Base-by-base conservation (phyloP, 2,329 filamentous ascomycete genomes). In the Aspergillus sp. region DNA sequence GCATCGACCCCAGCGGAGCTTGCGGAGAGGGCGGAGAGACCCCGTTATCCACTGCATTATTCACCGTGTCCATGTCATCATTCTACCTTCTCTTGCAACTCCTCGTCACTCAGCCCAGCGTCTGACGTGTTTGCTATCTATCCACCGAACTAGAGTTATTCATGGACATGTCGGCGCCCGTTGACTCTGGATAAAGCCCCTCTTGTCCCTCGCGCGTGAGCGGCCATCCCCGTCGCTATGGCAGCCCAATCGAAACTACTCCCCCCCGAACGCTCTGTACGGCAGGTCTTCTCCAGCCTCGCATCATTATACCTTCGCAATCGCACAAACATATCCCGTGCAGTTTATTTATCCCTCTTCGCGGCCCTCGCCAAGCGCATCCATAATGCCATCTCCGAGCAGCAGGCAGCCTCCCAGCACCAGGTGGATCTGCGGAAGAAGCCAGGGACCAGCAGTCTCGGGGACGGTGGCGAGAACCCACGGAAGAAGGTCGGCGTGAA, bases 401-500 rank as follows among this genome's bases (percentile, higher is more conserved):
- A 98, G 74, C 96, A 96, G 74, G 90, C 90, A 15, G 90, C 91
- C 2, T 89, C 90, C 1, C 80, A 80, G 52, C 85, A 88, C 61
- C 87, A 90, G 59, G 84, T 86, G 6, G 84, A 86, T 64, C 68
- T 82, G 72, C 74, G 86, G 70, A 69, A 83, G 76, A 68, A 86
- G 73, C 65, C 82, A 71, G 69, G 79, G 69, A 77, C 74, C 52
- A 76, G 69, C 58, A 75, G 69, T 48, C 66, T 73, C n/a, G 69
- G 65, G 15, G 68, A 69, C 14, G 62, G 64, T 62, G 51, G 70
- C 68, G 63, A 70, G 63, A 59, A 65, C 14, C 72, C 65, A 60
- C 84, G 84, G 69, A 91, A 91, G 78, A 93, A 90, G 77, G 93
- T 97, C 55, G 93, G 96, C 77, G 79, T 99, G 66, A 96, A 99